Evolutionary conservation across 2,329 filamentous ascomycete species (phyloP).

Genomic region (Fusarium continuum): DNA sequence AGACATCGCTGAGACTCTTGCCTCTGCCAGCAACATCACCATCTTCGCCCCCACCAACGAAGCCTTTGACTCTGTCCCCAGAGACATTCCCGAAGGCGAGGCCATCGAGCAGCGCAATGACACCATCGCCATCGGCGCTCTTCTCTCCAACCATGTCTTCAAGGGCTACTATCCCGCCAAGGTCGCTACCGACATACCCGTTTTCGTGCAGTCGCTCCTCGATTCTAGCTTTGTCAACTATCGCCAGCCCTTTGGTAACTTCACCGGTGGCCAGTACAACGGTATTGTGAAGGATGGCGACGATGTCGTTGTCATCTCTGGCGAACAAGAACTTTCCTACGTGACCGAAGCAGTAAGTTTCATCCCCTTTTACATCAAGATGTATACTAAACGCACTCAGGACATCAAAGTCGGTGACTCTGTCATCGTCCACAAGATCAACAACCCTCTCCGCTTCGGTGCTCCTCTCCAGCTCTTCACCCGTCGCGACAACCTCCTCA

Average conservation of each 20-base stretch:
- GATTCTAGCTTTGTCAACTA: slow-evolving; percentile 44
- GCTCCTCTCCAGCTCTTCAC: slow-evolving; percentile 46
- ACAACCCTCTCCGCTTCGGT: slow-evolving; percentile 43
- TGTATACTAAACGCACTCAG: slow-evolving; percentile 17
- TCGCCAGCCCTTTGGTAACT: slow-evolving; percentile 50
- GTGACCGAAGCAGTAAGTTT: slow-evolving; percentile 46
- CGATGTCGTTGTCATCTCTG: slow-evolving; percentile 47
- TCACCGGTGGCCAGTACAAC: slow-evolving; percentile 51
- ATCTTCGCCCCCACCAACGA: slow-evolving; percentile 50
- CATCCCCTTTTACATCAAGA: background rate
- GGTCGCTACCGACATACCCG: slow-evolving; percentile 43
- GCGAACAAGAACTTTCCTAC: slow-evolving; percentile 45
- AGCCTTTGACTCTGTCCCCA: slow-evolving; percentile 47
- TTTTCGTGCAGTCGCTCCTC: slow-evolving; percentile 45
- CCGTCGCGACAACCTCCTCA: slow-evolving; percentile 39
- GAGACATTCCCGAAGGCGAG: slow-evolving; percentile 46
- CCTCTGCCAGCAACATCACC: slow-evolving; percentile 46
- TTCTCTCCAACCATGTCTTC: slow-evolving; percentile 48
- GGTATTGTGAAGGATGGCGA: slow-evolving; percentile 46
- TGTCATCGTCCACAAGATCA: slow-evolving; percentile 46
- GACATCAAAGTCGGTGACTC: slow-evolving; percentile 44
- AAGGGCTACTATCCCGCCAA: slow-evolving; percentile 44
- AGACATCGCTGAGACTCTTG: slow-evolving; percentile 45
- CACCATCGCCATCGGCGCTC: slow-evolving; percentile 44
- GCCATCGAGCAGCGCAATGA: slow-evolving; percentile 46